Percentiles rank a stretch among this genome's conserved stretches.
Evolutionary conservation across 768 basidiomycete genomes (phyloP).

Genomic region (Pisolithus microcarpus): DNA sequence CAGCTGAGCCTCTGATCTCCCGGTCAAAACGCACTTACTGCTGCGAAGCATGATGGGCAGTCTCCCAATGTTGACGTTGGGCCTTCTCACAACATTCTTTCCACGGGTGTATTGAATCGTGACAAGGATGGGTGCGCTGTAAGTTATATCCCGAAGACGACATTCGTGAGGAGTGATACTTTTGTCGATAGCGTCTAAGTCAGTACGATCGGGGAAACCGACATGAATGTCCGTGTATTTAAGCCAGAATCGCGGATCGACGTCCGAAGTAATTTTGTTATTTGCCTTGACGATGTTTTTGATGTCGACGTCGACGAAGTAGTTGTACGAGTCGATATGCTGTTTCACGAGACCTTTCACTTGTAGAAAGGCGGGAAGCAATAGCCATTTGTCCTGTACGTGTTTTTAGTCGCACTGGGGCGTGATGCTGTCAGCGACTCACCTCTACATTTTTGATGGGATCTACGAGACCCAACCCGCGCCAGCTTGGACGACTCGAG

Average conservation of each 20-base stretch:
- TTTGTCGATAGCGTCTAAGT: constrained; percentile 70
- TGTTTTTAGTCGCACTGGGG: background rate
- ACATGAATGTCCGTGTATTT: constrained; percentile 95
- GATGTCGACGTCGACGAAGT: constrained; percentile 95
- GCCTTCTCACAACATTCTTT: constrained; percentile 75
- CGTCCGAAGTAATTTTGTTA: constrained; percentile 90
- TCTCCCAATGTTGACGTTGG: constrained; percentile 82
- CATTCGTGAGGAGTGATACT: constrained; percentile 95
- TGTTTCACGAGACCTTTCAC: constrained; percentile 99
- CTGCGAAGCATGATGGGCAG: constrained; percentile 95
- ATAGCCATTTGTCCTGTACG: constrained; percentile 92
- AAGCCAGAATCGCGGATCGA: constrained; percentile 94
- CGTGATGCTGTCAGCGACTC: constrained; percentile 19
- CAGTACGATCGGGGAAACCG: constrained; percentile 85
- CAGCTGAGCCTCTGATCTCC: constrained; percentile 67
- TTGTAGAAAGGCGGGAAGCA: constrained; percentile 92
- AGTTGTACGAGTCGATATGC: constrained; percentile 98
- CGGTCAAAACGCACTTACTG: constrained; percentile 87
- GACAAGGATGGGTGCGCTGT: constrained; percentile 87
- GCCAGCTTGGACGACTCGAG: constrained; percentile 52
- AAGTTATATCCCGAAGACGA: constrained; percentile 90
- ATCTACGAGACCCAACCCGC: constrained; percentile 76
- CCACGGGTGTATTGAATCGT: constrained; percentile 94
- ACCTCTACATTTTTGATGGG: constrained; percentile 90
- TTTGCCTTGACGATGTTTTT: constrained; percentile 95